Evolutionary conservation across 2,329 filamentous ascomycete genomes (phyloP).

Genomic region (Nectriaceae sp.): DNA sequence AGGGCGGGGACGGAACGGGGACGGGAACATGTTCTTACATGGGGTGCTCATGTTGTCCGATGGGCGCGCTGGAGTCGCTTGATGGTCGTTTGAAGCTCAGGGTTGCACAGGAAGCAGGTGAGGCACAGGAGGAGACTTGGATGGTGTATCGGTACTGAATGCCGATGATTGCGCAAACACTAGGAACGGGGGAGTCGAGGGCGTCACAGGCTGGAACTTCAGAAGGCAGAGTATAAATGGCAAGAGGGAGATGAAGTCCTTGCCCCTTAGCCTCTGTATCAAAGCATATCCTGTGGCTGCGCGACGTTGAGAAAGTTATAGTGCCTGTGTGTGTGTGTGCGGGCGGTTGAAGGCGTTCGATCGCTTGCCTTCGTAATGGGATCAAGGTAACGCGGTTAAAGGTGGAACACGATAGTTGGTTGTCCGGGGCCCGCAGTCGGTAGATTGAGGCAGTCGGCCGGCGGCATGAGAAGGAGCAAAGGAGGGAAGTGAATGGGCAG

Average conservation of each 20-base stretch:
- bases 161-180: not conserved
- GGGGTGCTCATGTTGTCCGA: conserved; percentile 27
- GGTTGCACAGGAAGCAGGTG: not conserved
- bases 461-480: conserved; percentile 21
- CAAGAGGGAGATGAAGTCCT: not conserved
- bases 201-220: conserved; percentile 4
- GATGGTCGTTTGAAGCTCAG: not conserved
- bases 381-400: conserved; percentile 24
- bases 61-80: not conserved
- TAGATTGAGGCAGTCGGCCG: conserved; percentile 25
- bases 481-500: not conserved
- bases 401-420: conserved; percentile 25
- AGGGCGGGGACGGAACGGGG: not conserved
- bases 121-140: no score
- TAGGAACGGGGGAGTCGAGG: conserved; percentile 2
- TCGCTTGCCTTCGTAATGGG: conserved; percentile 1
- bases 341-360: not conserved
- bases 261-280: not conserved
- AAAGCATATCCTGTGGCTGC: conserved; percentile 21
- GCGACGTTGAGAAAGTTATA: conserved; percentile 2
- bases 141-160: no score
- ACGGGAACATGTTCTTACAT: conserved; percentile 19
- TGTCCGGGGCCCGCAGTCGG: conserved; percentile 23
- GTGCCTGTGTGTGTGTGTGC: not conserved
- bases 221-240: conserved; percentile 14